Base-by-base conservation (phyloP, 2,329 filamentous ascomycete species). In the Taxawa tesnikishii region DNA sequence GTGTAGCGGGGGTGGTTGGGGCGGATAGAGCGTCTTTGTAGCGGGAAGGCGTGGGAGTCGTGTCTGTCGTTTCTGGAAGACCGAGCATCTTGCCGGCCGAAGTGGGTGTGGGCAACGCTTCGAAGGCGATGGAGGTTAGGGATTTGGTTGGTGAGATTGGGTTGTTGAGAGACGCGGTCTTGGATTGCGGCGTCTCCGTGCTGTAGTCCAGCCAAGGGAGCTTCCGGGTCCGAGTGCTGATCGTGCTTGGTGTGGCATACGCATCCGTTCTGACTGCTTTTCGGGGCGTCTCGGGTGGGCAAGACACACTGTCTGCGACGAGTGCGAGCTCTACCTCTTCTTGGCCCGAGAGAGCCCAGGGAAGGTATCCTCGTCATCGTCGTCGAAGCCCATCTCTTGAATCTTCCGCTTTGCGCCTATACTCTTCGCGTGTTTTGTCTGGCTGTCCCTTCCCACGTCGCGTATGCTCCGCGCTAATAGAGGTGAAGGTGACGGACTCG, bases 191-290 rank as follows among this genome's bases (percentile, higher is more conserved):
- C 33, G 2, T 40, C 37, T 14, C 30, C 30, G 14, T 23, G n/a
- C 42, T 32, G 9, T 51, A 46, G 28, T 46, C 47, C 26, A 56
- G 41, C 59, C 58, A 64, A 5, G 57, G 57, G 8, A 62, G 44
- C 19, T 47, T 56, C 10, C 52, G 47, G 36, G 44, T 43, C 6
- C 15, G 35, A 8, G 31, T 49, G n/a, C n/a, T n/a, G n/a, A n/a
- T n/a, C 14, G 49, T 51, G 12, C 39, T 44, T 11, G 57, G 60
- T 15, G 60, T 62, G 5, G 50, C 49, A 37, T 56, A 53, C 8
- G 50, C 42, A 10, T 52, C 50, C 8, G 48, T 53, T 41, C 54
- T 58, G 14, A 44, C 45, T 17, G 50, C 48, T 40, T 64, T 65
- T 23, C 52, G 52, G 9, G 61, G 58, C 18, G 59, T 63, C 34